These are phyloP conservation scores for Wolfiporia cocos DNA, from an alignment of 1,284 basidiomycete genomes.

Conservation along the genomic window DNA sequence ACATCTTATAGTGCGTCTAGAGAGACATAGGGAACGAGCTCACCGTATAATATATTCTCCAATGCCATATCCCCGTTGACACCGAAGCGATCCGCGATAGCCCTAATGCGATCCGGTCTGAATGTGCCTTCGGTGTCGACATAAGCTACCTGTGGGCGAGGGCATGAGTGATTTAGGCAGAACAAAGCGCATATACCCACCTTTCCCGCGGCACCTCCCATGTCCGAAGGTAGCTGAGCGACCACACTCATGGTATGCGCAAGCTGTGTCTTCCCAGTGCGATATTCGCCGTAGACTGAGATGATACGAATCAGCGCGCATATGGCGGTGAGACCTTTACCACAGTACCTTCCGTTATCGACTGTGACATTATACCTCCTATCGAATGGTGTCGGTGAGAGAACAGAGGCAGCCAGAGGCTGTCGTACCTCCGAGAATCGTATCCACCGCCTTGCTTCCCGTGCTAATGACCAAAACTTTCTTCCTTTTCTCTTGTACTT, in stretches of 20 bases:
- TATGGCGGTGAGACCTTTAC: conserved; percentile 8
- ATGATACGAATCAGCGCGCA: neutral
- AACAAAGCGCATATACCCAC: conserved; percentile 27
- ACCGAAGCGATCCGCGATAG: conserved; percentile 88
- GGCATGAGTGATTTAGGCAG: too few relatives aligned
- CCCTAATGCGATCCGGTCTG: conserved; percentile 83
- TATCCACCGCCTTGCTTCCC: conserved; percentile 87
- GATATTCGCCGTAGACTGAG: conserved; percentile 75
- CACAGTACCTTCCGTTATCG: conserved; percentile 86
- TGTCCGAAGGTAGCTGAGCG: conserved; percentile 80
- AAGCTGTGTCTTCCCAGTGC: conserved; percentile 88
- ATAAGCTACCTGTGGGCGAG: conserved; percentile 88
- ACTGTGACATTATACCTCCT: conserved; percentile 88
- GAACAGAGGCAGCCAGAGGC: conserved; percentile 1
- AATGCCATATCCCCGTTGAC: conserved; percentile 83
- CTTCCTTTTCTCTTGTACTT: conserved; percentile 81
- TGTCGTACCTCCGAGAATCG: conserved; percentile 71
- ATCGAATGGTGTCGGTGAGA: conserved; percentile 4
- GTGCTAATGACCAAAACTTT: conserved; percentile 79
- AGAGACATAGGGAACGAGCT: too few relatives aligned
- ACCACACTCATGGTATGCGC: conserved; percentile 91
- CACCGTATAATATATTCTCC: conserved; percentile 83
- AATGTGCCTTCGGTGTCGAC: conserved; percentile 96
- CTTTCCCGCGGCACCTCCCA: conserved; percentile 89
- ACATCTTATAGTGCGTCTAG: too few relatives aligned